Conservation (phyloP, 495 filamentous ascomycete genomes). For the Hypoxylon cercidicola region DNA sequence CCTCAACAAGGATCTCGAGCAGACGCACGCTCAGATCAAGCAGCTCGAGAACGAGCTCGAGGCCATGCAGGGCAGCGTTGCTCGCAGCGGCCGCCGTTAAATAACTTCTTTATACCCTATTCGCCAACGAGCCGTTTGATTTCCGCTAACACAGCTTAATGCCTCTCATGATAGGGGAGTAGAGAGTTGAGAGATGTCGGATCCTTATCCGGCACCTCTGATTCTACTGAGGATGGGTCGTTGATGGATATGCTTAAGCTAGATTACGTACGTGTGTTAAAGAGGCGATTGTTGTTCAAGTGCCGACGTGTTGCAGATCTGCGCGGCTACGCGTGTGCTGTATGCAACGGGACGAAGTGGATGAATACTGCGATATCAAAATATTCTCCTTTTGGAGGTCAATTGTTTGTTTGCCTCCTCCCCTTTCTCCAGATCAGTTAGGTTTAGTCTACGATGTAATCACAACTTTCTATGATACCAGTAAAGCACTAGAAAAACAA, state of each 20-base stretch:
- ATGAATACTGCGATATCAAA: constrained; percentile 33
- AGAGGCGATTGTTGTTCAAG: constrained; percentile 13
- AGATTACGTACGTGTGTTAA: constrained; percentile 23
- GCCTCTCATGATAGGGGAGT: constrained; percentile 38
- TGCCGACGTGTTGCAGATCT: constrained; percentile 9
- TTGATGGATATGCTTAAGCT: constrained; percentile 38
- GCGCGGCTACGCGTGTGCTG: constrained; percentile 1
- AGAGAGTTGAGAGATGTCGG: constrained; percentile 39
- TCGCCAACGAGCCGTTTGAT: constrained; percentile 36
- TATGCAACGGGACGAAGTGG: neutral
- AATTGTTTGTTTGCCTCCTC: constrained; percentile 6
- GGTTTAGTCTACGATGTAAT: constrained; percentile 50
- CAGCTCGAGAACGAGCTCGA: constrained; percentile 92
- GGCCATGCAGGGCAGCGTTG: constrained; percentile 88
- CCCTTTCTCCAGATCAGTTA: constrained; percentile 46
- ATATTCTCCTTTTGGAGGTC: constrained; percentile 44
- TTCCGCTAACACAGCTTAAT: constrained; percentile 34
- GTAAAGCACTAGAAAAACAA: constrained; percentile 19
- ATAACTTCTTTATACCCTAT: constrained; percentile 29
- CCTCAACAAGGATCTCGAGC: constrained; percentile 98
- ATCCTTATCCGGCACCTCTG: constrained; percentile 19
- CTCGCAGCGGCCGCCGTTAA: constrained; percentile 95
- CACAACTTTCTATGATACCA: constrained; percentile 50
- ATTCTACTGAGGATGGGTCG: constrained; percentile 24
- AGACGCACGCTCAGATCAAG: constrained; percentile 97